Evolutionary conservation across 345 rosid genomes (phyloP).

Genomic region (Aquilaria yunnanensis): DNA sequence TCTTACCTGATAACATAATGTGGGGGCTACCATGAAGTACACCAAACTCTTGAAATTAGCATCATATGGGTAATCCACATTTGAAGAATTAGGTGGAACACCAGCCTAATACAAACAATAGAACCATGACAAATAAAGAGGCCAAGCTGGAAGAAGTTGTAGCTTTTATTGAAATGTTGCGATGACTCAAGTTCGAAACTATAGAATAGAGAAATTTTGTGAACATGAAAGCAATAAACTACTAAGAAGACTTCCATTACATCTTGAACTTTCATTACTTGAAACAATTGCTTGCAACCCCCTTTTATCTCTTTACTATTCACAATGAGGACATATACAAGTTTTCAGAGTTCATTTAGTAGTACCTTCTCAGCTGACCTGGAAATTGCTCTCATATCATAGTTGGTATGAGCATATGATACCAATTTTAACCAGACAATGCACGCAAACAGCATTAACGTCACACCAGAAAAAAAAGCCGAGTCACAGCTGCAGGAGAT

Average conservation of each 20-base stretch:
- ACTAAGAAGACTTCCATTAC: no score
- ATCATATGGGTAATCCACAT: slow-evolving; percentile 33
- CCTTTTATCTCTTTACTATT: no score
- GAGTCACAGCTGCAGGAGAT: slow-evolving; percentile 62
- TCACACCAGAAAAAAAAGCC: slow-evolving; percentile 66
- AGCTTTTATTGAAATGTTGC: no score
- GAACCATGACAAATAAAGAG: neutral
- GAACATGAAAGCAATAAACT: no score
- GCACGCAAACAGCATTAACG: slow-evolving; percentile 85
- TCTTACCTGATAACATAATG: slow-evolving; percentile 93
- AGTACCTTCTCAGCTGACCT: slow-evolving; percentile 57
- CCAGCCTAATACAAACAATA: slow-evolving; percentile 34
- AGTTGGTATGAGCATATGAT: slow-evolving; percentile 83
- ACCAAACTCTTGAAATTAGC: slow-evolving; percentile 72
- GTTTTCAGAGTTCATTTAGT: neutral
- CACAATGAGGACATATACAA: neutral
- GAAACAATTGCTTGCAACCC: no score
- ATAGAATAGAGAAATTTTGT: no score
- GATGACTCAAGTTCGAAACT: no score
- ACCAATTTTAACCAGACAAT: slow-evolving; percentile 90
- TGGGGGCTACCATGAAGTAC: slow-evolving; percentile 97
- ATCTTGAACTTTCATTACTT: no score
- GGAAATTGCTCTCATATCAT: slow-evolving; percentile 59
- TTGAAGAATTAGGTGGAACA: neutral
- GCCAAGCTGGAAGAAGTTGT: no score